A percentile compares a stretch with the other conserved stretches of the same genome.
phyloP scores from a whole-genome alignment of 257 asterid species.

The Linderniella brevidens region DNA sequence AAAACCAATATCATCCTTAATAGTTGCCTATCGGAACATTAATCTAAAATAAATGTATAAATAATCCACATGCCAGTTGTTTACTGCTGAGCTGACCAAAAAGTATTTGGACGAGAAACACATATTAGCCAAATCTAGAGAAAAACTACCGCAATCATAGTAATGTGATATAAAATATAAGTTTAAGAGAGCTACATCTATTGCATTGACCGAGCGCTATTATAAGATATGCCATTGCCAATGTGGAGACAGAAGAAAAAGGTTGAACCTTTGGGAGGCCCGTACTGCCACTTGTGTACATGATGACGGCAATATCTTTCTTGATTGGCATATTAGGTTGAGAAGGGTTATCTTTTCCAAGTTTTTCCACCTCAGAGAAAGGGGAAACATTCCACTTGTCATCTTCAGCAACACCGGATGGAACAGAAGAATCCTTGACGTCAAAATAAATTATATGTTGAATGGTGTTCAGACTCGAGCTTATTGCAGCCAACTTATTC shows the following conservation, averaged over 20 bases:
- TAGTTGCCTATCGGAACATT: no score
- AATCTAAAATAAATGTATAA: no score
- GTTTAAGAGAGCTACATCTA: neutral
- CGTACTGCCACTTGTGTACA: slow-evolving; percentile 99
- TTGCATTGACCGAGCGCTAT: neutral
- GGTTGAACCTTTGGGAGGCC: slow-evolving; percentile 83
- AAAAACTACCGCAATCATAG: no score
- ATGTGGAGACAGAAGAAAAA: no score
- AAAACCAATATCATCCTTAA: no score
- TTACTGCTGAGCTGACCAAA: no score
- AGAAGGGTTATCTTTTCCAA: slow-evolving; percentile 58
- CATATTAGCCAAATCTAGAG: no score
- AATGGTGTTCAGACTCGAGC: slow-evolving; percentile 85
- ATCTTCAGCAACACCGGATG: slow-evolving; percentile 28
- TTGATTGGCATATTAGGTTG: slow-evolving; percentile 75
- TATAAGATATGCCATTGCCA: slow-evolving; percentile 5
- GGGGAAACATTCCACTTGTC: slow-evolving; percentile 51
- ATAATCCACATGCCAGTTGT: no score
- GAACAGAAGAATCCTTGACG: slow-evolving; percentile 42
- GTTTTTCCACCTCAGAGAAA: slow-evolving; percentile 51
- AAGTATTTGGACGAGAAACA: no score
- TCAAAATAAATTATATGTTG: slow-evolving; percentile 77
- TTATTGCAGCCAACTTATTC: slow-evolving; percentile 58
- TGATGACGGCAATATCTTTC: slow-evolving; percentile 86
- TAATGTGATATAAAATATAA: no score